Evolutionary conservation across 495 filamentous ascomycete species (phyloP).

Genomic region (Wilcoxina mikolae): DNA sequence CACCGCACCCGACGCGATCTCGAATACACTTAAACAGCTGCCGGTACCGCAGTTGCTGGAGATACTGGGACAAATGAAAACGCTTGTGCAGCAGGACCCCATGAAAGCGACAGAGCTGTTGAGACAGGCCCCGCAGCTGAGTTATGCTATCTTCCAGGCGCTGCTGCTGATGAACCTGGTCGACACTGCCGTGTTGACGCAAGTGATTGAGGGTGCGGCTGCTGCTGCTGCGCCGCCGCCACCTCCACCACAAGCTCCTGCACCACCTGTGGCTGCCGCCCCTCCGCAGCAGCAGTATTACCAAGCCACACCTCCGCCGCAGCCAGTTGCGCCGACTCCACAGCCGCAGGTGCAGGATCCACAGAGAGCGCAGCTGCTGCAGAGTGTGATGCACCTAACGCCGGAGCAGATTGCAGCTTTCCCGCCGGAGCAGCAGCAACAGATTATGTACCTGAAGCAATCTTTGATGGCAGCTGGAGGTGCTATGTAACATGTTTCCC

Average conservation of each 20-base stretch:
- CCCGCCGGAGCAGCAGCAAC: constrained; percentile 26
- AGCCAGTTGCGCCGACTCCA: constrained; percentile 8
- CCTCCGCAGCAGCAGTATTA: constrained; percentile 11
- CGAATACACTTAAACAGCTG: constrained; percentile 68
- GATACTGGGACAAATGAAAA: constrained; percentile 88
- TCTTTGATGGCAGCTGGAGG: constrained; percentile 21
- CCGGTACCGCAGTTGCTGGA: constrained; percentile 83
- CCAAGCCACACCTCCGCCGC: constrained; percentile 12
- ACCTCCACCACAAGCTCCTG: background rate
- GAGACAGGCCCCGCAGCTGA: constrained; percentile 76
- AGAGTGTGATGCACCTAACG: constrained; percentile 27
- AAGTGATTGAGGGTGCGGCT: constrained; percentile 26
- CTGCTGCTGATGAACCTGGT: constrained; percentile 87
- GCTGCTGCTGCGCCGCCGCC: constrained; percentile 16
- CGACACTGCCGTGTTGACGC: constrained; percentile 35
- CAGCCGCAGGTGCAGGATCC: background rate
- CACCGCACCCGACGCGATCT: constrained; percentile 78
- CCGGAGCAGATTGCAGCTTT: constrained; percentile 26
- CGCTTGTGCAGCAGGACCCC: constrained; percentile 64
- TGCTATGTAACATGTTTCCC: constrained; percentile 1
- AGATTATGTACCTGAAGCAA: constrained; percentile 27
- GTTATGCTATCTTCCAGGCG: constrained; percentile 91
- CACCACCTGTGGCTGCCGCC: background rate
- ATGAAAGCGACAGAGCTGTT: constrained; percentile 75
- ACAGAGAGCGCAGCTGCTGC: constrained; percentile 16